These are phyloP conservation scores for Lasiodiplodia theobromae DNA, from an alignment of 2,329 filamentous ascomycete species.

Conservation along the genomic window DNA sequence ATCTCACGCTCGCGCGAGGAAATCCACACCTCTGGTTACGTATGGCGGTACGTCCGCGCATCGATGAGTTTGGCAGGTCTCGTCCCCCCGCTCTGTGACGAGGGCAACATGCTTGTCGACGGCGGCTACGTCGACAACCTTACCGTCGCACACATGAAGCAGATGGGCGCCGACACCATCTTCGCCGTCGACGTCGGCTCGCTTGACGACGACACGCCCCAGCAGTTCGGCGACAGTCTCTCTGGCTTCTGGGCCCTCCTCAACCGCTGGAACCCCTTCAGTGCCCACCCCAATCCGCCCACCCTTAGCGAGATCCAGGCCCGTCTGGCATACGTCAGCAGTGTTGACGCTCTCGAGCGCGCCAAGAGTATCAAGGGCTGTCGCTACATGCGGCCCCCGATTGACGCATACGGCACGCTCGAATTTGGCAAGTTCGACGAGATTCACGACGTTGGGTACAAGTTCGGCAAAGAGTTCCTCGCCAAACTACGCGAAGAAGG, in stretches of 20 bases:
- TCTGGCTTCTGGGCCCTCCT: conserved; percentile 94
- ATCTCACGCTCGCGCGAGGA: conserved; percentile 93
- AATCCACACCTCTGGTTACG: conserved; percentile 94
- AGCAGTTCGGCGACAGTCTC: conserved; percentile 90
- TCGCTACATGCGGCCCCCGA: conserved; percentile 94
- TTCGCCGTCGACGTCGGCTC: conserved; percentile 96
- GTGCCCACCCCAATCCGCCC: conserved; percentile 85
- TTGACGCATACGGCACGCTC: conserved; percentile 90
- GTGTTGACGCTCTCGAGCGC: conserved; percentile 90
- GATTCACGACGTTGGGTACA: conserved; percentile 88
- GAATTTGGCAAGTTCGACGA: conserved; percentile 99
- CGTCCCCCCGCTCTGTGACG: conserved; percentile 91
- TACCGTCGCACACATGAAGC: conserved; percentile 97
- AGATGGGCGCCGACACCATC: conserved; percentile 88
- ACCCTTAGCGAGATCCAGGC: conserved; percentile 96
- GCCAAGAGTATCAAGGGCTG: conserved; percentile 92
- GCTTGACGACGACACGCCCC: conserved; percentile 89
- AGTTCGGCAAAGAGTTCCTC: conserved; percentile 82
- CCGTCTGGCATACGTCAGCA: conserved; percentile 91
- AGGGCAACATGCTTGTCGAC: conserved; percentile 95
- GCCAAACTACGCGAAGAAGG: conserved; percentile 79
- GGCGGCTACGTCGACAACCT: conserved; percentile 97
- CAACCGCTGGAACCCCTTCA: conserved; percentile 98
- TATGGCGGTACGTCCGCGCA: conserved; percentile 95
- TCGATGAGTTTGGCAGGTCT: conserved; percentile 96